Evolutionary conservation across 345 rosid genomes (phyloP).

Genomic region (Melaleuca alternifolia): DNA sequence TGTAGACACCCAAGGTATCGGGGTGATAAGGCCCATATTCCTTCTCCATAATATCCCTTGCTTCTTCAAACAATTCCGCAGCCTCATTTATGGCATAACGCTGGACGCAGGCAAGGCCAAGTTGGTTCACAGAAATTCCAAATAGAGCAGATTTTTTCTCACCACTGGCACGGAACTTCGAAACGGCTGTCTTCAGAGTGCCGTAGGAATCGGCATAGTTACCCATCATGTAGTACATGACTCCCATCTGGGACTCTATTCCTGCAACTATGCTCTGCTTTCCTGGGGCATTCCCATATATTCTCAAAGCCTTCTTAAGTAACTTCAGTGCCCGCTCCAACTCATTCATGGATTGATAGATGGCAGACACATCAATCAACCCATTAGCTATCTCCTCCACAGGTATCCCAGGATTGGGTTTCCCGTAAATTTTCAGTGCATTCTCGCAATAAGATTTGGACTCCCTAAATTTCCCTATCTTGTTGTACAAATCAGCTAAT

Average conservation of each 20-base stretch:
- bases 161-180: conserved; percentile 63
- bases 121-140: conserved; percentile 78
- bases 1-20: conserved; percentile 79
- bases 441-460: conserved; percentile 79
- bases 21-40: conserved; percentile 93
- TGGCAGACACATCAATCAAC: conserved; percentile 71
- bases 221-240: conserved; percentile 80
- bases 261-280: conserved; percentile 77
- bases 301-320: conserved; percentile 57
- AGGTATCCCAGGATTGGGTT: conserved; percentile 44
- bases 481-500: conserved; percentile 77
- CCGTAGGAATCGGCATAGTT: conserved; percentile 55
- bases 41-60: conserved; percentile 66
- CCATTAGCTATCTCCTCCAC: conserved; percentile 76
- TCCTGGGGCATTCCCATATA: conserved; percentile 49
- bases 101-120: conserved; percentile 87
- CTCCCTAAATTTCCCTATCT: conserved; percentile 67
- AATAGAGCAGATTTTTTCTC: conserved; percentile 73
- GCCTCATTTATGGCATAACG: conserved; percentile 70
- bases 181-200: conserved; percentile 50
- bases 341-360: conserved; percentile 76
- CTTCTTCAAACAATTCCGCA: conserved; percentile 83
- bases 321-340: conserved; percentile 52
- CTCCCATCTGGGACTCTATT: conserved; percentile 91
- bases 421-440: conserved; percentile 57